These are phyloP conservation scores for Tephrocybe sp. DNA, from an alignment of 768 basidiomycete species.

Conservation along the genomic window DNA sequence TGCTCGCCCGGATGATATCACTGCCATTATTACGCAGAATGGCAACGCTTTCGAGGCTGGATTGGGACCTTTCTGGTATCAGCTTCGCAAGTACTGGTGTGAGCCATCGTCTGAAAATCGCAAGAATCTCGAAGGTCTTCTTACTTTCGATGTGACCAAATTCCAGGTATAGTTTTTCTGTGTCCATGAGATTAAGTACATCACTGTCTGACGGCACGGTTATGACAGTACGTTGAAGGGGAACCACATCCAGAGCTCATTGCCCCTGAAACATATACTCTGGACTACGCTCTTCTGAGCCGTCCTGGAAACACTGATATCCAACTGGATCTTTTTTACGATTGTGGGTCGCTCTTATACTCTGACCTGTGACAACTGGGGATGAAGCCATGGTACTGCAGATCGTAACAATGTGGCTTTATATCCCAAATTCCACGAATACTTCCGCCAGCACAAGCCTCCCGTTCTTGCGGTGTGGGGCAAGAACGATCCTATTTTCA, in stretches of 20 bases:
- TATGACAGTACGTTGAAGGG: slow-evolving; percentile 34
- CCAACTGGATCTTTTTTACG: slow-evolving; percentile 42
- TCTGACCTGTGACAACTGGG: neutral
- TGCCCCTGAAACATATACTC: slow-evolving; percentile 35
- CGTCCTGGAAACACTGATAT: slow-evolving; percentile 39
- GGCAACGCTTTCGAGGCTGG: slow-evolving; percentile 51
- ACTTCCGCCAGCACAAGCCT: slow-evolving; percentile 36
- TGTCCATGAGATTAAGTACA: neutral
- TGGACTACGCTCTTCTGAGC: slow-evolving; percentile 40
- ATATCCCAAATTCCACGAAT: slow-evolving; percentile 47
- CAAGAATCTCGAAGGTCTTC: slow-evolving; percentile 22
- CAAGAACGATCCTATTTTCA: slow-evolving; percentile 42
- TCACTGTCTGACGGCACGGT: neutral
- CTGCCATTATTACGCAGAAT: slow-evolving; percentile 46
- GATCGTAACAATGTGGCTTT: slow-evolving; percentile 41
- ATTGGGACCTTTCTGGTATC: slow-evolving; percentile 39
- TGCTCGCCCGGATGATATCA: slow-evolving; percentile 38
- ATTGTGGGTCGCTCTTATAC: slow-evolving; percentile 18
- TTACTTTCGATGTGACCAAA: slow-evolving; percentile 31
- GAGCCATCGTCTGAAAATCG: slow-evolving; percentile 25
- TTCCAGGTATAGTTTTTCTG: slow-evolving; percentile 16
- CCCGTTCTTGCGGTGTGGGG: slow-evolving; percentile 51
- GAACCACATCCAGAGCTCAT: slow-evolving; percentile 34
- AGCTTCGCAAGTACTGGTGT: slow-evolving; percentile 31
- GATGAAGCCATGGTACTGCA: slow-evolving; percentile 15